Evolutionary conservation across 2,329 filamentous ascomycete genomes (phyloP), one percentile per base, ranked within the genome.

Genomic region (Cordyceps pruinosa): DNA sequence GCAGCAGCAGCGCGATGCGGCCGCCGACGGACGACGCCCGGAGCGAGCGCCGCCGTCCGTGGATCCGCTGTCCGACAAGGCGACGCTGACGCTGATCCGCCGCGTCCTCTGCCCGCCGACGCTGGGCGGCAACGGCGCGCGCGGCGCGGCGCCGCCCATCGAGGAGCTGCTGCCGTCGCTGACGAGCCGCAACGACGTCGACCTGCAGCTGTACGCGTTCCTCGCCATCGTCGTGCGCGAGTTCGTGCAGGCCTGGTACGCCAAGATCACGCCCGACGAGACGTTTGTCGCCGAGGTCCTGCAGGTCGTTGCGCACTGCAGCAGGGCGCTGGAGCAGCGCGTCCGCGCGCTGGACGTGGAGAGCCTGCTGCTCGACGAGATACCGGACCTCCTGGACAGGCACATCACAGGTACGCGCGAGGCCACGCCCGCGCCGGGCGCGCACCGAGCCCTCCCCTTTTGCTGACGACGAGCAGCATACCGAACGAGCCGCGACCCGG

Each of bases 171-270:
- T 99, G 46, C 94, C 93, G 59, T 91, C 92, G 39, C 78, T 99
- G 66, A 97, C 93, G 49, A 96, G 91, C 75, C 91, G 90, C 52
- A 96, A 96, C 70, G 90, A 95, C 64, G 84, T 97, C 59, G 94
- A 99, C 71, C 76, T 95, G 57, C 89, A 99, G 73, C 81, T 99
- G 5, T 99, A 97, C 69, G 93, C 90, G 28, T 82, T 97, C 59
- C 85, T 99, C 60, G 89, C 94, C 53, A 88, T 97, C 59, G 85
- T 97, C 60, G 79, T 97, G 65, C 86, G 89, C 66, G 91, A 97
- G 62, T 96, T 91, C 69, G 88, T 99, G 37, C 87, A 94, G 70
- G 85, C 84, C 32, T 99, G 94, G 94, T 99, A 99, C 75, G 80
- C 79, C 62, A 93, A 87, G 70, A 94, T 99, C 70, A 97, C 93